Evolutionary conservation across 176 grass and related monocot genomes (phyloP).

Genomic region (Phyllostachys edulis): DNA sequence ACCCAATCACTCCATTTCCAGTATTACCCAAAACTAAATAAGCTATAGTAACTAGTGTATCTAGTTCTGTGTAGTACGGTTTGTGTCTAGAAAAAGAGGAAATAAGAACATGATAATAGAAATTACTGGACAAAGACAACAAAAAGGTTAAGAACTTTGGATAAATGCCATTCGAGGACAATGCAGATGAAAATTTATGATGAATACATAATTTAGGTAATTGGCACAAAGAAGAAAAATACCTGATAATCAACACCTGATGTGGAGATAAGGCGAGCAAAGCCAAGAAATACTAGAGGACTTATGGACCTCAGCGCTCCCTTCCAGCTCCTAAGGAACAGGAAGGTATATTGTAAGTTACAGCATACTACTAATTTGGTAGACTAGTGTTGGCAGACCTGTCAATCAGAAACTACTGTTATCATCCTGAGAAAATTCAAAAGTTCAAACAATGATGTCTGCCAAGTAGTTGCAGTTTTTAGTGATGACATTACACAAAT

Average conservation of each 20-base stretch:
- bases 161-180: constrained; percentile 8
- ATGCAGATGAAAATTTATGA: constrained; percentile 8
- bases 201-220: constrained; percentile 28
- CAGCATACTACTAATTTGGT: neutral
- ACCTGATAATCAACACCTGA: constrained; percentile 93
- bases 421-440: neutral
- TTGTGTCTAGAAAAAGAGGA: constrained; percentile 23
- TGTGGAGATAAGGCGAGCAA: constrained; percentile 89
- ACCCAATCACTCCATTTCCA: neutral
- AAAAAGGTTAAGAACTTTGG: neutral
- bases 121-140: neutral
- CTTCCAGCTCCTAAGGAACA: constrained; percentile 66
- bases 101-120: neutral
- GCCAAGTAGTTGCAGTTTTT: neutral
- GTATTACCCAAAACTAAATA: constrained; percentile 13
- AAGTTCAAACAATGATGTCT: constrained; percentile 11
- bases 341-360: constrained; percentile 36
- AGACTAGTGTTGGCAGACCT: neutral
- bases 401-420: neutral
- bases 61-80: neutral
- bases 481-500: constrained; percentile 23
- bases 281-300: constrained; percentile 82
- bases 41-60: neutral
- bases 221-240: constrained; percentile 13
- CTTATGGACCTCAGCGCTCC: constrained; percentile 57